Percentiles rank a stretch among this genome's conserved stretches.
Conservation (phyloP, 1,284 basidiomycete species). For the Boletellus deceptivus region DNA sequence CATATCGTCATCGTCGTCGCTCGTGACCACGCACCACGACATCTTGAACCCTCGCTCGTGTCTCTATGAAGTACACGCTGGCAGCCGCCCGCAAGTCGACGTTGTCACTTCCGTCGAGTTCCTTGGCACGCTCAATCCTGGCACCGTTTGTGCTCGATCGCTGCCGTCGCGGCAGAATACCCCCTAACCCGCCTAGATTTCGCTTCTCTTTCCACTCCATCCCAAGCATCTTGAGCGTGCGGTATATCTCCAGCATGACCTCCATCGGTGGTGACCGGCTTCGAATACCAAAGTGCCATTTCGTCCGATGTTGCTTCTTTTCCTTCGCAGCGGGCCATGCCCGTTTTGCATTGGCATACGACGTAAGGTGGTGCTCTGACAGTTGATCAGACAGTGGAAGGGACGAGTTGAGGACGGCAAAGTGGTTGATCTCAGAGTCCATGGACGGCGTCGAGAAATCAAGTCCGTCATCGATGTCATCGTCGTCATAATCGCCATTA, state of each 20-base stretch:
- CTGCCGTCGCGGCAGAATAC: constrained; percentile 28
- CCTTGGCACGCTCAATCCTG: constrained; percentile 60
- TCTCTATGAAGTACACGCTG: constrained; percentile 92
- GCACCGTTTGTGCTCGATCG: constrained; percentile 31
- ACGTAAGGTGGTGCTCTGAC: constrained; percentile 55
- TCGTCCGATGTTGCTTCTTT: constrained; percentile 70
- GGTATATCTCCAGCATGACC: constrained; percentile 98
- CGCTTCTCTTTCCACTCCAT: constrained; percentile 97
- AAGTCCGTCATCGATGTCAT: constrained; percentile 61
- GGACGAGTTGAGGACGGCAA: constrained; percentile 83
- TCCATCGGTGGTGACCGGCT: constrained; percentile 97
- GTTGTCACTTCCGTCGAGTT: constrained; percentile 60
- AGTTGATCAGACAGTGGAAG: constrained; percentile 54
- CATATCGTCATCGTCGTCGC: neutral
- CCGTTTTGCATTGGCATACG: constrained; percentile 62
- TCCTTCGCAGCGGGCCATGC: constrained; percentile 45
- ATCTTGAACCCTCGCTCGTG: constrained; percentile 84
- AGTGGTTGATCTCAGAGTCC: constrained; percentile 54
- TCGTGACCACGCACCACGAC: constrained; percentile 67
- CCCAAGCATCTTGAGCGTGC: constrained; percentile 86
- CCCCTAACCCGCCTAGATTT: constrained; percentile 66
- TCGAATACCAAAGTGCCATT: constrained; percentile 98
- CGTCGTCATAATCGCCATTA: constrained; percentile 51
- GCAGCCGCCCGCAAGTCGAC: constrained; percentile 69
- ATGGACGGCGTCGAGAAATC: constrained; percentile 54